phyloP scores from a whole-genome alignment of 306 rosid species.

The Prunus mira region DNA sequence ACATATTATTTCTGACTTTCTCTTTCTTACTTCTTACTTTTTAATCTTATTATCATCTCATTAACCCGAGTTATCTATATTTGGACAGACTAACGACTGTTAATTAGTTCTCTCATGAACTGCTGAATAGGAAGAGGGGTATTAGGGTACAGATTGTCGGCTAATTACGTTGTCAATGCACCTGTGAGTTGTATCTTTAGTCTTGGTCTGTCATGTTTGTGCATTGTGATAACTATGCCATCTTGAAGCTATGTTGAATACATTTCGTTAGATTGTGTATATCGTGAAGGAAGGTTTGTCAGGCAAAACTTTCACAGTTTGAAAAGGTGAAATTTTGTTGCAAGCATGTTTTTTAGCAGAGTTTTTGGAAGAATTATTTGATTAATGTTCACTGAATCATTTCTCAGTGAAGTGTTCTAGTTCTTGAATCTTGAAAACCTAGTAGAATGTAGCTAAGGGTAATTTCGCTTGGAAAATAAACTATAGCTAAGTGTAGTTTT shows the following conservation, averaged over 20 bases:
- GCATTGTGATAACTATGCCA: neutral
- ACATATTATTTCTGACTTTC: neutral
- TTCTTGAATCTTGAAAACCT: neutral
- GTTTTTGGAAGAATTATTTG: neutral
- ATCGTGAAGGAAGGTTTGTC: neutral
- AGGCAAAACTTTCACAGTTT: neutral
- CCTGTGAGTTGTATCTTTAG: neutral
- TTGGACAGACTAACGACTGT: neutral
- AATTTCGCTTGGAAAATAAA: neutral
- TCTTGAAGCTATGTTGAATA: neutral
- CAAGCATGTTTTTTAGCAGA: neutral
- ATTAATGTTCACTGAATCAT: neutral
- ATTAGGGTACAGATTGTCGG: neutral
- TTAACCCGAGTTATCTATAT: neutral
- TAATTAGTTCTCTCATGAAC: neutral
- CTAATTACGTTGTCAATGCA: neutral
- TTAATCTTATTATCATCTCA: neutral
- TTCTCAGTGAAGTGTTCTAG: neutral
- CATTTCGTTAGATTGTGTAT: neutral
- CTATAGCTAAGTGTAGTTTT: neutral
- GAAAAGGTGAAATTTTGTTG: neutral
- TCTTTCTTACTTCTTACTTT: neutral
- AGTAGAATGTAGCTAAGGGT: neutral
- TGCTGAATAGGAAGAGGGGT: neutral
- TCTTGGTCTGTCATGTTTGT: neutral